A percentile compares a stretch with the other conserved stretches of the same genome.
phyloP scores from a whole-genome alignment of 83 land plant genomes.

The Diphasiastrum complanatum region DNA sequence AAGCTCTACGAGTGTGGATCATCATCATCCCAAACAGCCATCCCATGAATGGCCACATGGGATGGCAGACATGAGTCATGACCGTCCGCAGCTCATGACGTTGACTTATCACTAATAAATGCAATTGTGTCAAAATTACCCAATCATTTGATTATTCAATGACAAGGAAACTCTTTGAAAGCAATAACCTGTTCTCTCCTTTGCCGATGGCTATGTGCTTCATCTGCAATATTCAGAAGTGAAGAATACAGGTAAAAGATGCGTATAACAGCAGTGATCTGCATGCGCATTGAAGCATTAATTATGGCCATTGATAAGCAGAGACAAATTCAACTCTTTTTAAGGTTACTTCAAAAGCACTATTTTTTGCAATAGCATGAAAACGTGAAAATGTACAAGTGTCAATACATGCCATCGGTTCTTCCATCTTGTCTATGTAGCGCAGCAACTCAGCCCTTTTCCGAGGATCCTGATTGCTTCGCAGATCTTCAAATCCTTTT shows the following conservation, averaged over 20 bases:
- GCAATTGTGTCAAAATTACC: no score
- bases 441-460: conserved; percentile 30
- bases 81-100: no score
- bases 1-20: no score
- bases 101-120: no score
- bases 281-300: no score
- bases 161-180: no score
- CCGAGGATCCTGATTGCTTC: conserved; percentile 23
- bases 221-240: conserved; percentile 29
- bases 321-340: not conserved
- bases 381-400: not conserved
- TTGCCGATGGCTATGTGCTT: conserved; percentile 30
- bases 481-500: conserved; percentile 25
- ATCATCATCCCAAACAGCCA: no score
- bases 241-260: conserved; percentile 29
- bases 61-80: no score
- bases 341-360: not conserved
- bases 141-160: no score
- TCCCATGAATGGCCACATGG: no score
- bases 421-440: conserved; percentile 29
- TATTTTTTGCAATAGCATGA: not conserved
- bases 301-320: no score
- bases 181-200: conserved; percentile 23
- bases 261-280: conserved; percentile 28
- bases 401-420: conserved; percentile 7